phyloP scores from a whole-genome alignment of 345 rosid species.

The Pistacia integerrima region DNA sequence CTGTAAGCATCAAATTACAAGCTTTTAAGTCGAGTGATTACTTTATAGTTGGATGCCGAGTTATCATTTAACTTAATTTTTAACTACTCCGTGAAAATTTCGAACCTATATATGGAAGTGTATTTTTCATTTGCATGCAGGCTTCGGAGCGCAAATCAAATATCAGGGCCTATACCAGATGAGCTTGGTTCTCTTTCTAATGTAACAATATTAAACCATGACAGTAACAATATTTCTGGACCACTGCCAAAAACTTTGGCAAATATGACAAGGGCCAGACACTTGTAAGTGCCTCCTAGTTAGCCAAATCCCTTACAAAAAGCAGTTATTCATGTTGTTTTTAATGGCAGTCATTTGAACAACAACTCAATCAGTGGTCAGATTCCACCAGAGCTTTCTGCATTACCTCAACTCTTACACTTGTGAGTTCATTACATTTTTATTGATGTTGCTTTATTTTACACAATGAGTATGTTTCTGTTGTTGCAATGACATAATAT shows the following conservation, averaged over 20 bases:
- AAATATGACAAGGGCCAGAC: constrained; percentile 66
- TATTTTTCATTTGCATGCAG: constrained; percentile 36
- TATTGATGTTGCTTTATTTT: constrained; percentile 1
- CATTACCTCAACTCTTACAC: constrained; percentile 73
- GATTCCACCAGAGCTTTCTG: constrained; percentile 77
- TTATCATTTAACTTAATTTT: too few relatives aligned
- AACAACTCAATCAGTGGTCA: constrained; percentile 90
- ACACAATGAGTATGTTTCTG: neutral
- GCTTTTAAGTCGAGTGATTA: neutral
- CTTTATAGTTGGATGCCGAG: too few relatives aligned
- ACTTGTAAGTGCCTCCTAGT: constrained; percentile 68
- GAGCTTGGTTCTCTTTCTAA: constrained; percentile 84
- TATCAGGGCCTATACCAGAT: constrained; percentile 74
- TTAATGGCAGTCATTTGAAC: constrained; percentile 78
- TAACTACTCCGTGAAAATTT: too few relatives aligned
- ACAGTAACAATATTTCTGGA: constrained; percentile 81
- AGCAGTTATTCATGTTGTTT: neutral
- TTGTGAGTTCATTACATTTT: constrained; percentile 59
- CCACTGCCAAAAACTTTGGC: constrained; percentile 78
- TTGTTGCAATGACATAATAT: neutral
- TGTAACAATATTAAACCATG: constrained; percentile 77
- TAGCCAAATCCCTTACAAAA: constrained; percentile 7
- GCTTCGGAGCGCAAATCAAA: constrained; percentile 76
- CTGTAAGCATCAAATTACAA: constrained; percentile 49
- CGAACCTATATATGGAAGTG: neutral